Percentiles rank a stretch among this genome's conserved stretches.
phyloP scores from a whole-genome alignment of 441 rosid species.

The Croton laevigatus region DNA sequence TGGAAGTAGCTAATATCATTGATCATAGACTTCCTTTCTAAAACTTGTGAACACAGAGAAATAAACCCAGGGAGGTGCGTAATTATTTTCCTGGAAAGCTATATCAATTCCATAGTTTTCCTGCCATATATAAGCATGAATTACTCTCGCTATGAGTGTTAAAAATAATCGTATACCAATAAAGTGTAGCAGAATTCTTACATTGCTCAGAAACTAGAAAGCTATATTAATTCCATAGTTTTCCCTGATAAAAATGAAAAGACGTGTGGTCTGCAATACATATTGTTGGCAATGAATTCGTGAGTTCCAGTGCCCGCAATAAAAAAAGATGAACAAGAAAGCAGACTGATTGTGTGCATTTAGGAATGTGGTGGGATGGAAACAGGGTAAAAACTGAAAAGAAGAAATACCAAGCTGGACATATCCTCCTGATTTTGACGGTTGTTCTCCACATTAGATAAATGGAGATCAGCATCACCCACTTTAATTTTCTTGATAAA shows the following conservation, averaged over 20 bases:
- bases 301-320: constrained; percentile 16
- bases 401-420: constrained; percentile 79
- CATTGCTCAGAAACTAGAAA: constrained; percentile 90
- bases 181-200: constrained; percentile 32
- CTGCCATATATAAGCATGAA: constrained; percentile 41
- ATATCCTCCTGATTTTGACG: constrained; percentile 62
- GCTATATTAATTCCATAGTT: constrained; percentile 76
- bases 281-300: constrained; percentile 20
- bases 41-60: constrained; percentile 61
- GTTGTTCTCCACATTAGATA: constrained; percentile 37
- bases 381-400: constrained; percentile 18
- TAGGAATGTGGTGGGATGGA: neutral
- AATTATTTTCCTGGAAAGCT: too few species aligned
- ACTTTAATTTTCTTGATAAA: constrained; percentile 62
- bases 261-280: constrained; percentile 79
- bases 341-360: constrained; percentile 11
- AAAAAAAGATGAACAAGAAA: constrained; percentile 3
- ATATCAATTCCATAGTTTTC: too few species aligned
- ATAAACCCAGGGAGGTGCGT: constrained; percentile 68
- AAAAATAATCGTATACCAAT: neutral
- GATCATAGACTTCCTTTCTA: constrained; percentile 59
- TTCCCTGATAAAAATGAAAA: constrained; percentile 84
- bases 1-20: constrained; percentile 79
- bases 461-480: constrained; percentile 50
- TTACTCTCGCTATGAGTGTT: neutral